Base-by-base conservation (phyloP, 208 protist species). In the Trypanosoma melophagium region DNA sequence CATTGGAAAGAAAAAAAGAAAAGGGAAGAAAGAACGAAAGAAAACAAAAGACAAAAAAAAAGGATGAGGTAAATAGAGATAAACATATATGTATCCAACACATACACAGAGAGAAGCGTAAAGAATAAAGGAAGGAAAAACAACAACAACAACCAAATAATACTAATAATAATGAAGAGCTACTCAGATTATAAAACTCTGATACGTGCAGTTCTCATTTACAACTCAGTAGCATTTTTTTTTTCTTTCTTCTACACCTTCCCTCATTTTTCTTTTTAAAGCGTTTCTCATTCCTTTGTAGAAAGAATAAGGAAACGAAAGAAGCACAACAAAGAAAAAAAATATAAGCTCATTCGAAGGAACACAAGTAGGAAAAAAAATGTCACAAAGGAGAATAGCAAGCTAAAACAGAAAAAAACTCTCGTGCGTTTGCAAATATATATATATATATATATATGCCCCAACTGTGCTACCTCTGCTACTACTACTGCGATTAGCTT, bases 91-190 rank as follows among this genome's bases (percentile, higher is more conserved):
- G 31, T 40, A 25, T 16, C 5, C 31, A 31, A 55, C 25, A 55
- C 16, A 56, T 31, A 17, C 56, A 66, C 44, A 66, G 55, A 66
- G 24, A 66, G 22, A 66, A 56, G 44, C 41, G 40, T 56, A 56
- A 42, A 66, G 0, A 52, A n/a, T 17, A 52, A 51, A 51, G 31
- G 51, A 49, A 45, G 13, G 8, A 44, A 44, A 44, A 44, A 44
- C 40, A 44, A 44, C 7, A 12, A 44, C 7, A 44, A 14, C 12
- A 44, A 14, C 8, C 40, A 44, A 44, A 47, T n/a, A 47, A 47
- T n/a, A 47, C 2, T n/a, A 59, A 21, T 22, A 28, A 42, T 21
- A 28, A 59, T 21, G 8, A 59, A 21, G 8, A 9, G 28, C 28
- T 7, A 35, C 1, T 7, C 28, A 35, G 28, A 35, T 5, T 35